Evolutionary conservation across 2,329 filamentous ascomycete genomes (phyloP).

Genomic region (Niveomyces coronatus): DNA sequence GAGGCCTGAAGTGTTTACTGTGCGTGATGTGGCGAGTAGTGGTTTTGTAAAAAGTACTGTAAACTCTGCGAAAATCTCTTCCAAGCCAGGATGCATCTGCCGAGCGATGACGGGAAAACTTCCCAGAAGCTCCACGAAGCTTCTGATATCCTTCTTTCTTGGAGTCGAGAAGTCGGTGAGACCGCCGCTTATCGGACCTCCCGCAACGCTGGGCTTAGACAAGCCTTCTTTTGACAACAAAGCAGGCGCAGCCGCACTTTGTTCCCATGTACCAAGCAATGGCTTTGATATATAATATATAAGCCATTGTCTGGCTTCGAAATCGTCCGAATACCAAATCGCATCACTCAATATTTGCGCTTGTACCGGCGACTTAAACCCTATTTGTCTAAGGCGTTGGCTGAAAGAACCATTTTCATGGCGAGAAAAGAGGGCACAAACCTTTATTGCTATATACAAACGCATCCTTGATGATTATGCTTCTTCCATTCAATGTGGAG

Average conservation of each 20-base stretch:
- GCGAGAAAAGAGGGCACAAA: slow-evolving; percentile 24
- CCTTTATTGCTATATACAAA: slow-evolving; percentile 96
- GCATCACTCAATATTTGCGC: slow-evolving; percentile 75
- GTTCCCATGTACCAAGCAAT: slow-evolving; percentile 73
- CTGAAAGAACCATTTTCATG: neutral
- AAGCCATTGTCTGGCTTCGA: slow-evolving; percentile 87
- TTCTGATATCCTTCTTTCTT: slow-evolving; percentile 81
- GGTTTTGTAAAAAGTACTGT: slow-evolving; percentile 76
- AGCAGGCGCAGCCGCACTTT: slow-evolving; percentile 61
- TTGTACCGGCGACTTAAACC: slow-evolving; percentile 86
- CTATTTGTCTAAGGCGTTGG: slow-evolving; percentile 37
- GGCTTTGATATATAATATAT: slow-evolving; percentile 93
- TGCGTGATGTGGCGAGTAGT: slow-evolving; percentile 62
- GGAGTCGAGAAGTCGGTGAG: slow-evolving; percentile 32
- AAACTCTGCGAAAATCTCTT: slow-evolving; percentile 85
- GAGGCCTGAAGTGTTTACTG: slow-evolving; percentile 48
- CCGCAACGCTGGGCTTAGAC: slow-evolving; percentile 28
- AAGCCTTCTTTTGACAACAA: slow-evolving; percentile 37
- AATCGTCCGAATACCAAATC: slow-evolving; percentile 81
- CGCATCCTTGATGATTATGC: slow-evolving; percentile 87
- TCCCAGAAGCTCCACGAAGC: slow-evolving; percentile 79
- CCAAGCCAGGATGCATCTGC: slow-evolving; percentile 89
- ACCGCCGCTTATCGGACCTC: slow-evolving; percentile 26
- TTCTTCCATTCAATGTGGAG: slow-evolving; percentile 83
- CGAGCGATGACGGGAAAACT: slow-evolving; percentile 92